Base-by-base conservation (phyloP, 352 stramenopile genomes). In the Pythium phragmitis region DNA sequence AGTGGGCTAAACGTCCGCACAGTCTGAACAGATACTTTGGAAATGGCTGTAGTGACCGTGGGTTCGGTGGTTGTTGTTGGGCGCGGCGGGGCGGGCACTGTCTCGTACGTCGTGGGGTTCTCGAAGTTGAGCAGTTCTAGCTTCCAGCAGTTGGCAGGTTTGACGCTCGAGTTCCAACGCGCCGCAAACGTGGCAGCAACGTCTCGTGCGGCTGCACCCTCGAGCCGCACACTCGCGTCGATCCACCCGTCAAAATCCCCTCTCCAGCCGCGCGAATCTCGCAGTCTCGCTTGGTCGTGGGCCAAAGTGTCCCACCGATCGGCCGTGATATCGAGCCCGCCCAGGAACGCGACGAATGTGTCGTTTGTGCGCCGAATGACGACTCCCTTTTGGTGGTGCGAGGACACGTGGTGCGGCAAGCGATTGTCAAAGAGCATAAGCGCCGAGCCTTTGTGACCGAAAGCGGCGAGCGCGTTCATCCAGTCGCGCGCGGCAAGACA, bases 231-330 rank as follows among this genome's bases (percentile, higher is more conserved):
- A 14, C 78, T 60, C 0, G 61, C 69, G 41, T 92, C 82, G 1
- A 89, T 26, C 80, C 79, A 92, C 12, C 82, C 80, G 17, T 86
- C 68, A 57, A 75, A 73, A 7, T 30, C 59, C 23, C 62, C 56
- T 59, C 12, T 73, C 68, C 23, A 75, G 75, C 37, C 69, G 67
- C 19, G 58, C 61, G 4, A 30, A 3, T 74, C 57, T 4, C 78
- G 73, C 26, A 88, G 43, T 21, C 30, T 67, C 7, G 76, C 64
- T 55, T 79, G 66, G 58, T 91, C 75, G 63, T 89, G 78, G 17
- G 66, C 67, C 33, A 79, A 72, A n/a, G 79, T 87, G 57, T 91
- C 79, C 80, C 82, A 92, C 3, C 82, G 80, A 49, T 89, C 79
- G 17, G 67, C 68, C 9, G 70, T 80, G 30, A 88, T 57, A 53